phyloP scores from a whole-genome alignment of 1,284 basidiomycete species.

The Sutorius eximius region DNA sequence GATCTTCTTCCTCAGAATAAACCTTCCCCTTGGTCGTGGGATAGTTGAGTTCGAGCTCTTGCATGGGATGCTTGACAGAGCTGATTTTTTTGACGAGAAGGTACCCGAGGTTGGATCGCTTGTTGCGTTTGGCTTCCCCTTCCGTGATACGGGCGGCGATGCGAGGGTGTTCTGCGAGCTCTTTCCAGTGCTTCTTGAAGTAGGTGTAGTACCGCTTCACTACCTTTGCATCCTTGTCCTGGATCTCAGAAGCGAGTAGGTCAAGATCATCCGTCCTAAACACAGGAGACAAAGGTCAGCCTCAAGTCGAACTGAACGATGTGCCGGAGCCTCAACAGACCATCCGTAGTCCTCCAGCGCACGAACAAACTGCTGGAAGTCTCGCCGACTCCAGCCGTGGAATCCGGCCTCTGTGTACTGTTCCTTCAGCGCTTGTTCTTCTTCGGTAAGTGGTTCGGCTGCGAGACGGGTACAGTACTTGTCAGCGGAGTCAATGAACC shows the following conservation, averaged over 20 bases:
- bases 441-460: constrained; percentile 88
- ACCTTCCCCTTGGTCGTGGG: constrained; percentile 95
- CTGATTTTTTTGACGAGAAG: constrained; percentile 79
- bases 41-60: constrained; percentile 92
- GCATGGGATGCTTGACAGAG: constrained; percentile 86
- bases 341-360: constrained; percentile 88
- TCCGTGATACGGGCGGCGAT: constrained; percentile 79
- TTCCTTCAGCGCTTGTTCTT: constrained; percentile 81
- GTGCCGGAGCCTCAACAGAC: constrained; percentile 40
- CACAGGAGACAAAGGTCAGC: not conserved
- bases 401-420: constrained; percentile 80
- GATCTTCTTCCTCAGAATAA: constrained; percentile 96
- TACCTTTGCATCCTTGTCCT: constrained; percentile 82
- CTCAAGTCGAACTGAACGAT: not conserved
- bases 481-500: not conserved
- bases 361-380: constrained; percentile 91
- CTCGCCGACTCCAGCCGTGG: constrained; percentile 87
- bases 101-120: constrained; percentile 81
- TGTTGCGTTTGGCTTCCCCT: constrained; percentile 84
- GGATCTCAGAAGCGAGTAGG: constrained; percentile 82
- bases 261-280: constrained; percentile 77
- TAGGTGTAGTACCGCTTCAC: constrained; percentile 81
- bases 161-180: constrained; percentile 75
- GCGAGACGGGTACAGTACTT: not conserved
- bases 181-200: constrained; percentile 90